phyloP scores from a whole-genome alignment of 2,329 filamentous ascomycete genomes.

The Ambrosiella beaveri region DNA sequence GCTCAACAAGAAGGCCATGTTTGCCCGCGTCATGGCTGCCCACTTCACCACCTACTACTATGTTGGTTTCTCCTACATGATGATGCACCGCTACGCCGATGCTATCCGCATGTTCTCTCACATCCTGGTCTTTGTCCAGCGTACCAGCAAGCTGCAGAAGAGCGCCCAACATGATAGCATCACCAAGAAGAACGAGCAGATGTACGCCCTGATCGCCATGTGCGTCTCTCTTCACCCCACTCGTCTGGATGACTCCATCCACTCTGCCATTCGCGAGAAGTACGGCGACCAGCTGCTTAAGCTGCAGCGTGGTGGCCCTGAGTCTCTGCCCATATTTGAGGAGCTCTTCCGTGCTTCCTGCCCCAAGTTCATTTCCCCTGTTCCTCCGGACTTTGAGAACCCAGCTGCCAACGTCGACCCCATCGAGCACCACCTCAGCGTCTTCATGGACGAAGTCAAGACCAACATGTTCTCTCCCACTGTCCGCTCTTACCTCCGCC shows the following conservation, averaged over 20 bases:
- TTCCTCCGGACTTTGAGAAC: constrained; percentile 94
- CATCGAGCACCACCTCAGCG: constrained; percentile 85
- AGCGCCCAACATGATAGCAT: constrained; percentile 96
- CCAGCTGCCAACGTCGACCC: constrained; percentile 91
- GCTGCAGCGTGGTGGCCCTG: constrained; percentile 88
- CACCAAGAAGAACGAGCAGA: constrained; percentile 99
- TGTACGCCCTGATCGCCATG: constrained; percentile 98
- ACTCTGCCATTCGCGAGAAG: constrained; percentile 94
- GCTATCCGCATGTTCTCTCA: constrained; percentile 99
- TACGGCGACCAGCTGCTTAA: constrained; percentile 96
- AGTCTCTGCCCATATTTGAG: constrained; percentile 91
- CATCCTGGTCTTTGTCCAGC: constrained; percentile 95
- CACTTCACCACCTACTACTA: constrained; percentile 99
- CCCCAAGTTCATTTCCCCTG: constrained; percentile 98
- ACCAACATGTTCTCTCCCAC: constrained; percentile 97
- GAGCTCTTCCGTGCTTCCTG: constrained; percentile 96
- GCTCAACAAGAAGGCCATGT: constrained; percentile 99
- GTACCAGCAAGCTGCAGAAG: constrained; percentile 99
- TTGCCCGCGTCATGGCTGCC: constrained; percentile 95
- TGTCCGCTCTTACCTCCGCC: constrained; percentile 93
- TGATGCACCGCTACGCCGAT: constrained; percentile 99
- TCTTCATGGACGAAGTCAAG: constrained; percentile 99
- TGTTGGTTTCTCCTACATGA: constrained; percentile 99
- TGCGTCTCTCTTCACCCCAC: constrained; percentile 97
- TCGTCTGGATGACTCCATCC: constrained; percentile 94